Percentiles rank a stretch among this genome's conserved stretches.
These are phyloP conservation scores for Sclerotinia trifoliorum DNA, from an alignment of 2,329 filamentous ascomycete genomes.

Conservation along the genomic window DNA sequence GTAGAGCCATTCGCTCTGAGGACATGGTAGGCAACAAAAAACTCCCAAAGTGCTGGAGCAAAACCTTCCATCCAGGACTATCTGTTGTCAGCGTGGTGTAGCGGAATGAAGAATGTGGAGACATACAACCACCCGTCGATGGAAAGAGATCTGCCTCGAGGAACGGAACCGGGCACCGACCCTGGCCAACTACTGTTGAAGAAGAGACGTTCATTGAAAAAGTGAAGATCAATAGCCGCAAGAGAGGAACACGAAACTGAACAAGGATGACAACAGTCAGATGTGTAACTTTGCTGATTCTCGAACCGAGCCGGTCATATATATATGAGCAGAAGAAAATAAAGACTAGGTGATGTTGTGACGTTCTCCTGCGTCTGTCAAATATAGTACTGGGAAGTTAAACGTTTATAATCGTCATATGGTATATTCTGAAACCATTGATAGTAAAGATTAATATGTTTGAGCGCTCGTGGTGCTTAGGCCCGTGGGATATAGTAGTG, in stretches of 20 bases:
- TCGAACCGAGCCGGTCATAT: background rate
- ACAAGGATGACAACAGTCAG: conserved; percentile 13
- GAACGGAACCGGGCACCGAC: conserved; percentile 65
- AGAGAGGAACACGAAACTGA: conserved; percentile 3
- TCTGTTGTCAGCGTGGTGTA: background rate
- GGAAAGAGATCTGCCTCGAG: conserved; percentile 62
- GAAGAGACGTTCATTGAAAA: conserved; percentile 24
- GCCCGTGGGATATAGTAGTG: conserved; percentile 19
- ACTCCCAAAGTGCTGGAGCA: conserved; percentile 54
- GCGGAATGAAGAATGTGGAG: background rate
- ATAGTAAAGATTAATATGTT: conserved; percentile 10
- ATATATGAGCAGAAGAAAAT: conserved; percentile 7
- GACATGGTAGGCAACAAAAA: conserved; percentile 87
- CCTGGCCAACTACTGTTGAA: conserved; percentile 21
- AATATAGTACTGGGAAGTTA: background rate
- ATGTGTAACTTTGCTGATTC: conserved; percentile 2
- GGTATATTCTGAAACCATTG: conserved; percentile 11
- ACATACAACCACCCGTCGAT: conserved; percentile 63
- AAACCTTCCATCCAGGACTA: conserved; percentile 56
- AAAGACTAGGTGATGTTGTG: conserved; percentile 2
- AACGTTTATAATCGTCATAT: conserved; percentile 6
- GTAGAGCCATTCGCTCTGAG: conserved; percentile 74
- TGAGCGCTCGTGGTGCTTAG: conserved; percentile 28
- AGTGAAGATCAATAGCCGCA: background rate
- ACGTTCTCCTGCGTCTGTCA: conserved; percentile 7